Percentiles rank a stretch among this genome's conserved stretches.
phyloP scores from a whole-genome alignment of 1,139 yeast species.

The Protomyces lactucae-debilis region DNA sequence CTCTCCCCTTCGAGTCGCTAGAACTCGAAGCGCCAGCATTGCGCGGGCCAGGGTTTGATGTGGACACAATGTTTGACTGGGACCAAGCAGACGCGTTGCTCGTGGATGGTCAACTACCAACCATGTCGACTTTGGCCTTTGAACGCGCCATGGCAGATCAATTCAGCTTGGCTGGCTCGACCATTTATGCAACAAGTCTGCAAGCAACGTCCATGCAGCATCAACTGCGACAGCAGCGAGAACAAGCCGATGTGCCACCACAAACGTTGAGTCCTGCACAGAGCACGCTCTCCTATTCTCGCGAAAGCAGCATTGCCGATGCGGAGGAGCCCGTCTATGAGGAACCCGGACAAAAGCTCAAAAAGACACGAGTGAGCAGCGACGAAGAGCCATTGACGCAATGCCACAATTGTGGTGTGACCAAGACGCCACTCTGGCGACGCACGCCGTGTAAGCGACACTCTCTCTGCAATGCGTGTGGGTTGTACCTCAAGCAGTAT shows the following conservation, averaged over 20 bases:
- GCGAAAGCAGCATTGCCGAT: background rate
- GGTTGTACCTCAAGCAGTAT: conserved; percentile 47
- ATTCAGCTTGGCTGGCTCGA: background rate
- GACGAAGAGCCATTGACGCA: conserved; percentile 34
- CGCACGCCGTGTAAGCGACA: conserved; percentile 59
- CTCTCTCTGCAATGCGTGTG: conserved; percentile 68
- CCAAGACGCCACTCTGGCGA: conserved; percentile 65
- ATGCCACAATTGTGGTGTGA: conserved; percentile 65
- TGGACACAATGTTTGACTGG: conserved; percentile 23
- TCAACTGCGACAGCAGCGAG: background rate
- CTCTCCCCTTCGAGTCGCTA: background rate
- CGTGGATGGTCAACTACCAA: background rate
- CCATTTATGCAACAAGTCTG: background rate
- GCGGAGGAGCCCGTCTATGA: background rate
- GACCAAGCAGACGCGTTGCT: conserved; percentile 14
- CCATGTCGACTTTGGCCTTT: background rate
- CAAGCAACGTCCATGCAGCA: background rate
- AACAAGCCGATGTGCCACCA: background rate
- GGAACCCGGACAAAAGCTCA: background rate
- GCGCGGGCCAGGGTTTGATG: background rate
- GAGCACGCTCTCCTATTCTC: background rate
- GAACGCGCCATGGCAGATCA: background rate
- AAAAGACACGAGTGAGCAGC: background rate
- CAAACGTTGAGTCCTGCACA: background rate
- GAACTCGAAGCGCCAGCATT: conserved; percentile 5